These are phyloP conservation scores for Penicillium sp. DNA, from an alignment of 2,329 filamentous ascomycete genomes.

Conservation along the genomic window DNA sequence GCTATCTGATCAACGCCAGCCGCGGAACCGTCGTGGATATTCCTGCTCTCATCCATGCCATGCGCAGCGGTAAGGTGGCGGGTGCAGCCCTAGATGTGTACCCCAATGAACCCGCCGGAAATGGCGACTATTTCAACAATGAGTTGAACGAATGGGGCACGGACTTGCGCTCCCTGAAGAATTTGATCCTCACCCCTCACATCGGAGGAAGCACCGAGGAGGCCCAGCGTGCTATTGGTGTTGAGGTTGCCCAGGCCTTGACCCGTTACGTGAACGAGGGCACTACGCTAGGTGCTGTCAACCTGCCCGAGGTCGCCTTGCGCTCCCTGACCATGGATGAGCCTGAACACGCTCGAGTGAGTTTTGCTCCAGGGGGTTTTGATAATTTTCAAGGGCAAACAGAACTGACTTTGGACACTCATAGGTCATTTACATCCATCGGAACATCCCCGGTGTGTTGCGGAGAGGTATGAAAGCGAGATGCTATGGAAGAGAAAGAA, in stretches of 20 bases:
- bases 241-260: constrained; percentile 83
- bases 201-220: constrained; percentile 98
- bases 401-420: neutral
- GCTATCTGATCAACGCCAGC: constrained; percentile 94
- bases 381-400: too few species aligned
- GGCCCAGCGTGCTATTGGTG: constrained; percentile 89
- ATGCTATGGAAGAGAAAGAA: neutral
- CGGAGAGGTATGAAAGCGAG: constrained; percentile 68
- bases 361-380: too few species aligned
- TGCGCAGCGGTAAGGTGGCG: constrained; percentile 77
- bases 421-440: constrained; percentile 87
- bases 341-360: constrained; percentile 74
- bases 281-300: constrained; percentile 83
- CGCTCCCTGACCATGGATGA: constrained; percentile 87
- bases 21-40: constrained; percentile 93
- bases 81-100: constrained; percentile 96
- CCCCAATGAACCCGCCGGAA: constrained; percentile 85
- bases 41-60: constrained; percentile 79
- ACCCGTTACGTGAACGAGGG: constrained; percentile 96
- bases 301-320: constrained; percentile 90
- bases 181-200: constrained; percentile 91
- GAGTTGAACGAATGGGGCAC: constrained; percentile 77
- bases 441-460: constrained; percentile 91
- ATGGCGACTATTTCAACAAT: constrained; percentile 90
- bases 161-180: constrained; percentile 77